Evolutionary conservation across 352 stramenopile species (phyloP).

Genomic region (Globisporangium acanthophoron): DNA sequence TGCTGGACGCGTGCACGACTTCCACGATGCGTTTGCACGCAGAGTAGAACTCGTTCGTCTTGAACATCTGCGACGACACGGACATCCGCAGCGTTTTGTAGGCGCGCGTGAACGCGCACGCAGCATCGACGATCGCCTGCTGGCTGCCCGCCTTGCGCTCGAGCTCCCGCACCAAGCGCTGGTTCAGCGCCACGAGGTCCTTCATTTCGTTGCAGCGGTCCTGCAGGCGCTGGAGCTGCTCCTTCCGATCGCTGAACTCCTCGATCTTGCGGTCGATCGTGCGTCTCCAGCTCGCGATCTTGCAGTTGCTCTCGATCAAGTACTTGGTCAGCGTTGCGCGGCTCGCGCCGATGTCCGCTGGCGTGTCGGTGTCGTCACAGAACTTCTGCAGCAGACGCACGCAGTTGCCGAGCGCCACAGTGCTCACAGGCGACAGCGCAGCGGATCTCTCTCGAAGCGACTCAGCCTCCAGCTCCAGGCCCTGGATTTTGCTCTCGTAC

Average conservation of each 20-base stretch:
- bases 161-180: slow-evolving; percentile 37
- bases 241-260: slow-evolving; percentile 36
- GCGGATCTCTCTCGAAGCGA: slow-evolving; percentile 1
- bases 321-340: slow-evolving; percentile 17
- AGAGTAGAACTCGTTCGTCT: slow-evolving; percentile 27
- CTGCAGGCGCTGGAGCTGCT: slow-evolving; percentile 35
- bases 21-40: slow-evolving; percentile 37
- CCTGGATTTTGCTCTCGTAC: slow-evolving; percentile 15
- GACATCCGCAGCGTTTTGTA: slow-evolving; percentile 34
- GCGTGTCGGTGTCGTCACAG: slow-evolving; percentile 22
- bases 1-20: slow-evolving; percentile 23
- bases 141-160: slow-evolving; percentile 28
- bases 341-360: slow-evolving; percentile 12
- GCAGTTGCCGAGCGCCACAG: slow-evolving; percentile 35
- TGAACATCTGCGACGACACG: slow-evolving; percentile 30
- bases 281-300: slow-evolving; percentile 39
- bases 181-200: slow-evolving; percentile 37
- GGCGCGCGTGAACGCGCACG: slow-evolving; percentile 28
- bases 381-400: slow-evolving; percentile 40
- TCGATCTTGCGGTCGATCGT: slow-evolving; percentile 36
- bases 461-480: slow-evolving; percentile 16
- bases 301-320: slow-evolving; percentile 38
- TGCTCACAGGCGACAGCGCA: slow-evolving; percentile 18
- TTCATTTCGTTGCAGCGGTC: slow-evolving; percentile 39
- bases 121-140: slow-evolving; percentile 35